A percentile compares a stretch with the other conserved stretches of the same genome.
These are phyloP conservation scores for Combretum micranthum DNA, from an alignment of 345 rosid genomes.

Conservation along the genomic window DNA sequence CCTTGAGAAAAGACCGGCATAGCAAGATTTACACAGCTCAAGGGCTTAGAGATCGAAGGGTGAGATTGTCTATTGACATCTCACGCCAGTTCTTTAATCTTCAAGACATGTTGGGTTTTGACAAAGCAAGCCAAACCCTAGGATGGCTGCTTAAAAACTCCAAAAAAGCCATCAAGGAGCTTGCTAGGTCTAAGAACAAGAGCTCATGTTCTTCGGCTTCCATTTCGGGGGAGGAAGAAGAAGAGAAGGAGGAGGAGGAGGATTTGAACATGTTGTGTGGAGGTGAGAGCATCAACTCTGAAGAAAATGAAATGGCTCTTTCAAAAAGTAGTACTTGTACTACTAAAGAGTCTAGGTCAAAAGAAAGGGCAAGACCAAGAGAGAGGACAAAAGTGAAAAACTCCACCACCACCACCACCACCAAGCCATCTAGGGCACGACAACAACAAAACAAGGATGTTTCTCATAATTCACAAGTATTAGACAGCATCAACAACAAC, in stretches of 20 bases:
- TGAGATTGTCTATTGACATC: constrained; percentile 64
- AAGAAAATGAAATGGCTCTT: constrained; percentile 16
- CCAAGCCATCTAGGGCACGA: neutral
- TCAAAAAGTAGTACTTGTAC: constrained; percentile 6
- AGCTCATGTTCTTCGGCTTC: constrained; percentile 14
- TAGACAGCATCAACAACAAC: constrained; percentile 7
- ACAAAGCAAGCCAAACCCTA: constrained; percentile 76
- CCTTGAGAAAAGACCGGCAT: constrained; percentile 55
- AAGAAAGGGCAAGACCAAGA: constrained; percentile 59
- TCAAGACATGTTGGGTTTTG: constrained; percentile 79
- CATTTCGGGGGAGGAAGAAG: constrained; percentile 9
- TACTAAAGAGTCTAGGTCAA: constrained; percentile 36
- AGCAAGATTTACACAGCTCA: constrained; percentile 74
- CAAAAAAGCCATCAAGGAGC: constrained; percentile 43
- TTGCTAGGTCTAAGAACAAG: constrained; percentile 16
- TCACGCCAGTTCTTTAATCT: constrained; percentile 78
- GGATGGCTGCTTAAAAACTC: constrained; percentile 73
- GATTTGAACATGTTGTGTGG: neutral
- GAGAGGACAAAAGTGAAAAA: constrained; percentile 35
- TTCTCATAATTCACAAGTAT: constrained; percentile 12
- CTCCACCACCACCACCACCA: constrained; percentile 17
- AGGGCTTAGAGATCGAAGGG: constrained; percentile 80
- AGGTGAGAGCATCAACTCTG: neutral
- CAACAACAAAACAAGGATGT: neutral
- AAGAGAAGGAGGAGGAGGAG: constrained; percentile 1